Conservation (phyloP, 139 green algal species). For the Klebsormidium nitens region DNA sequence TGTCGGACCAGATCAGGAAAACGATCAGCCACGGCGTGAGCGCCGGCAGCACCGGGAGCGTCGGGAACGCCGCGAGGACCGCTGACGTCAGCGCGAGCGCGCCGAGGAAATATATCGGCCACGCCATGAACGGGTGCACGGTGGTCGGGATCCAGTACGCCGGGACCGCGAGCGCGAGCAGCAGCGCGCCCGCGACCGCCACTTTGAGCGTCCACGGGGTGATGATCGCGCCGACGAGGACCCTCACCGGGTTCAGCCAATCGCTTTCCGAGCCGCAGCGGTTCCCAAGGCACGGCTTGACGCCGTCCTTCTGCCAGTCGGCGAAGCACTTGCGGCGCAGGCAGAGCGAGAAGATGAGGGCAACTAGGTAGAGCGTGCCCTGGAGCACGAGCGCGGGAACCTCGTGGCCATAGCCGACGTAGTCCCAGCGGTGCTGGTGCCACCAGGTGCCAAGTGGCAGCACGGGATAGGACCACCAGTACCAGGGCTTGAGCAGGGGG, state of each 20-base stretch:
- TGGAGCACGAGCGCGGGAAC: not conserved
- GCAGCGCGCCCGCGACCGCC: not conserved
- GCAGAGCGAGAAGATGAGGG: not conserved
- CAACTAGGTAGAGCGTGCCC: not conserved
- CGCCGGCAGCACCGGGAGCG: too few species aligned
- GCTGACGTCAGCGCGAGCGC: too few species aligned
- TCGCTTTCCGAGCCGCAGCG: too few species aligned
- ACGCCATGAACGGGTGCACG: not conserved
- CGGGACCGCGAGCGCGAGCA: not conserved
- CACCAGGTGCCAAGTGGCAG: slow-evolving; percentile 20
- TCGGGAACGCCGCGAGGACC: too few species aligned
- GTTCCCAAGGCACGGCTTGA: too few species aligned
- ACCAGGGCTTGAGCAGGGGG: slow-evolving; percentile 35
- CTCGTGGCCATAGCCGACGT: slow-evolving; percentile 2
- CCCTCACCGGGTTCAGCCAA: too few species aligned
- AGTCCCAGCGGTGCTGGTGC: slow-evolving; percentile 17
- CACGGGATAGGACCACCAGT: slow-evolving; percentile 35
- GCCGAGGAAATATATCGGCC: too few species aligned
- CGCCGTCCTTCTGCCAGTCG: not conserved
- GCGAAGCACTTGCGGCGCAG: not conserved
- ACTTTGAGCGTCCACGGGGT: not conserved
- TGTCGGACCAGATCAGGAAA: too few species aligned
- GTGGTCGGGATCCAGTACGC: not conserved
- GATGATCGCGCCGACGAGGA: too few species aligned
- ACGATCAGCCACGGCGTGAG: too few species aligned